Percentiles rank a stretch among this genome's conserved stretches.
phyloP scores from a whole-genome alignment of 2,329 filamentous ascomycete species.

The Hypoxylon sp. region DNA sequence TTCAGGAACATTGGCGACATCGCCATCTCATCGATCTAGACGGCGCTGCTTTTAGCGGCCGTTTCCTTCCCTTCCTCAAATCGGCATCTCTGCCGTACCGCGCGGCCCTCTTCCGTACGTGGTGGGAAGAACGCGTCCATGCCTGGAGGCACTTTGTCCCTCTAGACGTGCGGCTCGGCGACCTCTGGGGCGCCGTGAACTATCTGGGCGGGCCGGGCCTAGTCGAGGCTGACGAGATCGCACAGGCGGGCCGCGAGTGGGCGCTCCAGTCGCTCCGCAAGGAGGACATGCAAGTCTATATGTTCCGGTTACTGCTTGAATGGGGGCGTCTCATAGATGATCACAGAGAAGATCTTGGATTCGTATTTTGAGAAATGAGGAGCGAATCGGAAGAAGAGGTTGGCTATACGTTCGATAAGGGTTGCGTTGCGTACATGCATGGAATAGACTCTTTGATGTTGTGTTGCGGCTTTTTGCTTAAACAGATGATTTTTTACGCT shows the following conservation, averaged over 20 bases:
- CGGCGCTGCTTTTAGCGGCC: constrained; percentile 66
- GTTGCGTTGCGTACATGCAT: constrained; percentile 10
- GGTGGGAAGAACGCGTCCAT: constrained; percentile 73
- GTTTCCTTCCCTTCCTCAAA: constrained; percentile 66
- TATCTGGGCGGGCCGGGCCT: constrained; percentile 49
- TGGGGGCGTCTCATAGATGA: constrained; percentile 62
- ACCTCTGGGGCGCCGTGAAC: constrained; percentile 49
- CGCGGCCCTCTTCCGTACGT: constrained; percentile 73
- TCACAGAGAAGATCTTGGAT: constrained; percentile 56
- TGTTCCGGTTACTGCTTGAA: constrained; percentile 67
- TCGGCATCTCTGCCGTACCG: constrained; percentile 70
- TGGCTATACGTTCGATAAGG: background rate
- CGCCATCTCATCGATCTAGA: constrained; percentile 73
- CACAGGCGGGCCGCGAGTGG: constrained; percentile 68
- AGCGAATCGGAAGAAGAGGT: background rate
- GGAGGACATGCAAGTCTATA: constrained; percentile 73
- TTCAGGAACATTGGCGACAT: constrained; percentile 59
- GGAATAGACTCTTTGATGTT: constrained; percentile 8
- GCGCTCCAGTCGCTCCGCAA: constrained; percentile 66
- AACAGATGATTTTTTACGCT: constrained; percentile 17
- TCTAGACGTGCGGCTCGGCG: constrained; percentile 62
- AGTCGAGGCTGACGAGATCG: constrained; percentile 64
- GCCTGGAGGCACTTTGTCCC: constrained; percentile 76
- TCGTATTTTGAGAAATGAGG: constrained; percentile 30
- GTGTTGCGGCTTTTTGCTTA: constrained; percentile 1